These are phyloP conservation scores for Pleurotus tuoliensis DNA, from an alignment of 768 basidiomycete genomes.

Conservation along the genomic window DNA sequence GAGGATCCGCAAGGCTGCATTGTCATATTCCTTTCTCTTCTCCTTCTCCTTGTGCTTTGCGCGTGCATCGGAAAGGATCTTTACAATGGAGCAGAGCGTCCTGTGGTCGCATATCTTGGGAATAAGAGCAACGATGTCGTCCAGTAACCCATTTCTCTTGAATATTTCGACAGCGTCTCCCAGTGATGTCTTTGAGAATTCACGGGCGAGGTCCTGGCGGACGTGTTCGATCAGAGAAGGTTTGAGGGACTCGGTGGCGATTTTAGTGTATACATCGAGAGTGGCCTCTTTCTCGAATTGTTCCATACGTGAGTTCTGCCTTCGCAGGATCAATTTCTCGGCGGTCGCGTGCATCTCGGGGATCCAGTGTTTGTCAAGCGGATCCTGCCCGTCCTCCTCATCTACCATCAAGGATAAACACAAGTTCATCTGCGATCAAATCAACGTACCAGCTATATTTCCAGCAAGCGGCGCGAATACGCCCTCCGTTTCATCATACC, in stretches of 20 bases:
- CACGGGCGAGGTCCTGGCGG: not conserved
- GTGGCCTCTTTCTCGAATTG: not conserved
- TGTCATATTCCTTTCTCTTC: too few species aligned
- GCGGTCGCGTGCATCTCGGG: not conserved
- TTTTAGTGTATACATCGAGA: not conserved
- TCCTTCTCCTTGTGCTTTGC: not conserved
- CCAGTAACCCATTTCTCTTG: not conserved
- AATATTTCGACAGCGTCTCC: not conserved
- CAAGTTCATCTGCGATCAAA: too few species aligned
- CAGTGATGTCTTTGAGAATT: not conserved
- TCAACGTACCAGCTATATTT: too few species aligned
- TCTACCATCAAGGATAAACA: too few species aligned
- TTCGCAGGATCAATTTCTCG: not conserved
- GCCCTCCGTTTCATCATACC: not conserved
- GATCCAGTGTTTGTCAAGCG: not conserved
- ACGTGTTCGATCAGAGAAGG: not conserved
- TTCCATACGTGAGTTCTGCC: not conserved
- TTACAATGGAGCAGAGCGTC: not conserved
- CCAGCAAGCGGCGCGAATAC: too few species aligned
- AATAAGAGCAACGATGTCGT: not conserved
- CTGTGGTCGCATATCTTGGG: not conserved
- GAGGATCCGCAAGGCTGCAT: not conserved
- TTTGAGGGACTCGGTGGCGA: not conserved
- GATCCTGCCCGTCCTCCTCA: too few species aligned
- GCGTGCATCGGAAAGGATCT: not conserved